Percentiles rank a stretch among this genome's conserved stretches.
These are phyloP conservation scores for Phytophthora sojae DNA, from an alignment of 352 stramenopile species.

Conservation along the genomic window DNA sequence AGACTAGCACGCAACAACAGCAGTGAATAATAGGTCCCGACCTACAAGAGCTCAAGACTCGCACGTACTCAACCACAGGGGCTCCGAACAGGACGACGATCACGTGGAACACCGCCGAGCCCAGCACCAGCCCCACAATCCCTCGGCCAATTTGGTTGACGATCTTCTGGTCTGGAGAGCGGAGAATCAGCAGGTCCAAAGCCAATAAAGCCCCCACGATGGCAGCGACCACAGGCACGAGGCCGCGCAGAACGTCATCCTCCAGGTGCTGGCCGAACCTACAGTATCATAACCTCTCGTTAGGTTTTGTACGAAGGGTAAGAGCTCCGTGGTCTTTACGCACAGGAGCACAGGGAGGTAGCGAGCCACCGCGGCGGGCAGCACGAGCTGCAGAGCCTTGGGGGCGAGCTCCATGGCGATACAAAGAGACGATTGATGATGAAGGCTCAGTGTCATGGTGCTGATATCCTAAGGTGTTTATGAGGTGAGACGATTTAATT, in stretches of 20 bases:
- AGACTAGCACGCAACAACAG: slow-evolving; percentile 46
- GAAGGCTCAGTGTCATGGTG: slow-evolving; percentile 6
- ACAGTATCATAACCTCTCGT: not conserved
- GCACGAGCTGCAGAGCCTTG: slow-evolving; percentile 35
- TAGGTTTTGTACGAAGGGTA: not conserved
- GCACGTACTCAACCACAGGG: slow-evolving; percentile 62
- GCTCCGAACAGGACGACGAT: slow-evolving; percentile 80
- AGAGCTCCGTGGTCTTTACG: not conserved
- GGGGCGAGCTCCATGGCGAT: slow-evolving; percentile 31
- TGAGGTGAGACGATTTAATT: not conserved
- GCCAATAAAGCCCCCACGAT: slow-evolving; percentile 42
- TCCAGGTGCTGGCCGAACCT: slow-evolving; percentile 53
- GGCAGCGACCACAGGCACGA: slow-evolving; percentile 48
- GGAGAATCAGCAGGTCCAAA: slow-evolving; percentile 41
- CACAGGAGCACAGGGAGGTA: slow-evolving; percentile 35
- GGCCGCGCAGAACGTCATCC: slow-evolving; percentile 50
- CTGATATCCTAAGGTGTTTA: not conserved
- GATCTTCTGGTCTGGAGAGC: slow-evolving; percentile 15
- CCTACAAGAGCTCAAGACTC: not conserved
- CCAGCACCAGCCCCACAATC: slow-evolving; percentile 43
- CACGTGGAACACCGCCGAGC: slow-evolving; percentile 60
- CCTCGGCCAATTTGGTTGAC: slow-evolving; percentile 24
- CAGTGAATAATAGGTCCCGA: not conserved
- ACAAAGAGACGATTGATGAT: slow-evolving; percentile 12
- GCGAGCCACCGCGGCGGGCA: slow-evolving; percentile 24